A percentile compares a stretch with the other conserved stretches of the same genome.
These are phyloP conservation scores for Alternaria triticina DNA, from an alignment of 2,329 filamentous ascomycete species.

Conservation along the genomic window DNA sequence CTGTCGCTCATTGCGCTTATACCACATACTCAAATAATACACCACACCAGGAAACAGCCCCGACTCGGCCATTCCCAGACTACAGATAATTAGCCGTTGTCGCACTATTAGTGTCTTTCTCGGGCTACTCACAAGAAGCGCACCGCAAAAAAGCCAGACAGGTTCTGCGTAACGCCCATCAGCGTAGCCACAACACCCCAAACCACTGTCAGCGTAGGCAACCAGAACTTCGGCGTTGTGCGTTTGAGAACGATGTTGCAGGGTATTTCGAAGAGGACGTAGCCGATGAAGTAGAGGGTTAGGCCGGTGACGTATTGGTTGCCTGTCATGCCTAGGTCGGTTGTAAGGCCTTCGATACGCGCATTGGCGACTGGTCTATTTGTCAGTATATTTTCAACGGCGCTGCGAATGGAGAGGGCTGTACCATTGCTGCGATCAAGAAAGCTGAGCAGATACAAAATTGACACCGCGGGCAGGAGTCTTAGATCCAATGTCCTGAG, in stretches of 20 bases:
- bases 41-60: slow-evolving; percentile 52
- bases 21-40: slow-evolving; percentile 69
- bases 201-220: slow-evolving; percentile 56
- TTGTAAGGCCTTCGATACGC: slow-evolving; percentile 46
- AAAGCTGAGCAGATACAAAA: slow-evolving; percentile 51
- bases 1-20: slow-evolving; percentile 64
- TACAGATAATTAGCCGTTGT: neutral
- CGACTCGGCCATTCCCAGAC: slow-evolving; percentile 44
- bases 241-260: slow-evolving; percentile 66
- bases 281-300: slow-evolving; percentile 68
- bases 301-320: slow-evolving; percentile 68
- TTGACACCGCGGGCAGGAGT: slow-evolving; percentile 51
- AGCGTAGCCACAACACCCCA: slow-evolving; percentile 60
- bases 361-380: slow-evolving; percentile 52
- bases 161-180: slow-evolving; percentile 57
- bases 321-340: slow-evolving; percentile 43
- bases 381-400: neutral
- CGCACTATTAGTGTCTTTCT: too few relatives aligned
- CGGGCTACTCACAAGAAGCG: slow-evolving; percentile 53
- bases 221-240: slow-evolving; percentile 59
- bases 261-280: slow-evolving; percentile 60
- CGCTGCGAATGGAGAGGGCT: neutral
- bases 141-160: slow-evolving; percentile 54
- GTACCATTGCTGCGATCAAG: slow-evolving; percentile 48
- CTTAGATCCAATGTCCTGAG: slow-evolving; percentile 61